Conservation (phyloP, 176 grass and related monocot species). For the Eremochloa ophiuroides region DNA sequence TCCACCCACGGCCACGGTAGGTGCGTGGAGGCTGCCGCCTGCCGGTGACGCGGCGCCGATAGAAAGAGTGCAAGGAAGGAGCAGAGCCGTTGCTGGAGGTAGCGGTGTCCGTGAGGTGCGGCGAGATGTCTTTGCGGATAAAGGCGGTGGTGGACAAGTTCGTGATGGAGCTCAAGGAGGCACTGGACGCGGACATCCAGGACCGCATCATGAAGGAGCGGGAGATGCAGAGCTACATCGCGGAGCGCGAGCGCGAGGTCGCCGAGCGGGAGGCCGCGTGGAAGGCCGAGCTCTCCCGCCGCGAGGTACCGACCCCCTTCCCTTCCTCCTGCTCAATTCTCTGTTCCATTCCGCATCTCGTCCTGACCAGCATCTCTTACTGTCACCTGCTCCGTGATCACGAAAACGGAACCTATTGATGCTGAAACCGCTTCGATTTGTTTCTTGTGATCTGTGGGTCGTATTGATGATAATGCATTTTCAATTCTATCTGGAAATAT, state of each 20-base stretch:
- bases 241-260: conserved; percentile 79
- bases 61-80: background rate
- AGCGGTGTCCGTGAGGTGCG: background rate
- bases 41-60: background rate
- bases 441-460: background rate
- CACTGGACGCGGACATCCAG: conserved; percentile 90
- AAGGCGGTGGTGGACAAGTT: conserved; percentile 97
- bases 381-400: background rate
- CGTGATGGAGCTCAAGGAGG: conserved; percentile 91
- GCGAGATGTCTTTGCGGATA: conserved; percentile 72
- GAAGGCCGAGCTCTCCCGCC: conserved; percentile 84
- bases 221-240: conserved; percentile 88
- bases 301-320: conserved; percentile 45
- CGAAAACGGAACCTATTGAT: background rate
- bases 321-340: background rate
- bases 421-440: background rate
- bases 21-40: background rate
- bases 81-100: background rate
- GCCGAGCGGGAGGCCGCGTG: conserved; percentile 79
- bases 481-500: background rate
- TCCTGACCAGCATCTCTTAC: background rate
- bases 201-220: conserved; percentile 97
- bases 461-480: background rate
- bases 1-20: background rate
- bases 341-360: background rate